Base-by-base conservation (phyloP, 805 yeast genomes). In the Teunomyces gatunensis region DNA sequence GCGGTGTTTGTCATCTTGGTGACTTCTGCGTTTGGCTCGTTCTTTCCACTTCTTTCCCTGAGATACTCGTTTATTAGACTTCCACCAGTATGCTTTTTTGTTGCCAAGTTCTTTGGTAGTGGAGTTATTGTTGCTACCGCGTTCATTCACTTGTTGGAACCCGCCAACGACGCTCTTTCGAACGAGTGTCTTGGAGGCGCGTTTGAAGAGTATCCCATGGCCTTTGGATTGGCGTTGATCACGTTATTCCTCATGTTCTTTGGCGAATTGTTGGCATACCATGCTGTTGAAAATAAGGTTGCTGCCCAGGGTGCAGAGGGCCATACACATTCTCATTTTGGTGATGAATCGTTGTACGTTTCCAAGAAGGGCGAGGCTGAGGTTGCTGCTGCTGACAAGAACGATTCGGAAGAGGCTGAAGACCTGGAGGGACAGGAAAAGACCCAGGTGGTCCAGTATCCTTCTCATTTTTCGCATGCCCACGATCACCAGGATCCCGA, bases 41-140 rank as follows among this genome's bases (percentile, higher is more conserved):
- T 78, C 50, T 78, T 84, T 65, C 90, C 90, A 1, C 62, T 85
- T 2, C 60, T 84, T 28, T 75, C 87, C 0, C 81, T 87, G 4
- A 71, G 71, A 51, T 79, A 77, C 56, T 80, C 87, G 0, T 76
- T 76, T 54, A 71, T 85, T 39, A 69, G 81, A 52, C 55, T 84
- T 49, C 89, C 89, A 1, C 57, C 74, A 11, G 75, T 81, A 80
- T 76, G 81, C 53, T 85, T 84, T 65, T 83, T 84, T 60, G 62
- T 82, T 42, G 83, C 87, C 43, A 86, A 85, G 58, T 86, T 77
- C 65, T 87, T 87, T 60, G 95, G 95, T 51, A 84, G 91, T 3
- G 95, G 95, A 47, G 92, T 87, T 42, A 87, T 87, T 58, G 76
- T 87, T 10, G 87, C 92, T 11, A 87, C 95, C 1, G 88, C 91